phyloP scores from a whole-genome alignment of 768 basidiomycete species.

The Imleria badia region DNA sequence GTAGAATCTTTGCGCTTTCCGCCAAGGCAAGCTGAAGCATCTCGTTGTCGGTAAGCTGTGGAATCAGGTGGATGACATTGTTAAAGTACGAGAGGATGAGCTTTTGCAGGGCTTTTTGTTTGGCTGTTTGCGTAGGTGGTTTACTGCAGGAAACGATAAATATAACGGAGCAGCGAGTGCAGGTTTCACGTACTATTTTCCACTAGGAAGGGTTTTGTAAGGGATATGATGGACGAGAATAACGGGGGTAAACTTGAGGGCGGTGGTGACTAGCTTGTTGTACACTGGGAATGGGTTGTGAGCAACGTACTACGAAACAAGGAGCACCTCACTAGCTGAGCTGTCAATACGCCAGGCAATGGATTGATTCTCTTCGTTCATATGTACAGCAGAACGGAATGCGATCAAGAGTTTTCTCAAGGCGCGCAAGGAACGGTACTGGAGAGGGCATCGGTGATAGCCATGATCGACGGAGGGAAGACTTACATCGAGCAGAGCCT shows the following conservation, averaged over 20 bases:
- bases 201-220: conserved; percentile 76
- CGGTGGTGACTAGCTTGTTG: conserved; percentile 84
- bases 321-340: conserved; percentile 40
- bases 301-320: neutral
- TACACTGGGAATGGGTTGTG: conserved; percentile 59
- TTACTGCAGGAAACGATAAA: conserved; percentile 55
- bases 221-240: conserved; percentile 86
- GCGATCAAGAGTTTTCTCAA: conserved; percentile 83
- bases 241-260: conserved; percentile 88
- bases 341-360: conserved; percentile 88
- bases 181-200: conserved; percentile 70
- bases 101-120: conserved; percentile 83
- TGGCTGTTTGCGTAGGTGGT: conserved; percentile 74
- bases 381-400: conserved; percentile 86
- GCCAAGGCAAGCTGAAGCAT: conserved; percentile 67
- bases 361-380: conserved; percentile 81
- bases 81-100: conserved; percentile 87
- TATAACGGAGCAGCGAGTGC: neutral
- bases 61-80: conserved; percentile 77
- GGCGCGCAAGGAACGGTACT: conserved; percentile 86
- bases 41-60: conserved; percentile 69
- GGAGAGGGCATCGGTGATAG: neutral
- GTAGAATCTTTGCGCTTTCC: conserved; percentile 87
- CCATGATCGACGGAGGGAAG: neutral
- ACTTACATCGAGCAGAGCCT: conserved; percentile 76